Percentiles rank a stretch among this genome's conserved stretches.
These are phyloP conservation scores for Gossypium trilobum DNA, from an alignment of 441 rosid species.

Conservation along the genomic window DNA sequence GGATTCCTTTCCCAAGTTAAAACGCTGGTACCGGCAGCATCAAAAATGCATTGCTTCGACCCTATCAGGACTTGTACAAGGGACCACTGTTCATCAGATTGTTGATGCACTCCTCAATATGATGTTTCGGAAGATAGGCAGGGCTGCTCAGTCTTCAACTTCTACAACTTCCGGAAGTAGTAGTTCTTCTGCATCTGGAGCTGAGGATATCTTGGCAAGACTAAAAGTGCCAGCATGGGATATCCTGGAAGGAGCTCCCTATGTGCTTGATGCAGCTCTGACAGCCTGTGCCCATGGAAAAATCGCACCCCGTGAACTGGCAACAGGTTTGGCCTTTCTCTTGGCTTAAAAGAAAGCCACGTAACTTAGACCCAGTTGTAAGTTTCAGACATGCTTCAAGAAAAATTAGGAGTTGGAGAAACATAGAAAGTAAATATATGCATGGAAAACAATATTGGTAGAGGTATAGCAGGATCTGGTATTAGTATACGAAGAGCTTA, in stretches of 20 bases:
- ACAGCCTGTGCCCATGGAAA: constrained; percentile 91
- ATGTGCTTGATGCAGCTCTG: constrained; percentile 80
- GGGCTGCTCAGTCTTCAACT: constrained; percentile 46
- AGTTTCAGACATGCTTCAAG: background rate
- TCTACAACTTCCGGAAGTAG: constrained; percentile 71
- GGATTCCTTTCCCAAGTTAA: constrained; percentile 83
- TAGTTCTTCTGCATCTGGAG: constrained; percentile 57
- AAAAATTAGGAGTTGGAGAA: background rate
- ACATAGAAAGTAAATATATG: background rate
- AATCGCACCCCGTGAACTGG: constrained; percentile 89
- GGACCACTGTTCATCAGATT: constrained; percentile 78
- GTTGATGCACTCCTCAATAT: constrained; percentile 69
- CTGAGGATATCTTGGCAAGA: constrained; percentile 54
- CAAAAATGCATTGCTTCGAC: constrained; percentile 76
- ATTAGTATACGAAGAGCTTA: background rate
- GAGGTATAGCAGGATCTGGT: background rate
- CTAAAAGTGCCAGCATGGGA: constrained; percentile 95
- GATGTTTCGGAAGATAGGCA: constrained; percentile 76
- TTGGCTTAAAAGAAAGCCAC: background rate
- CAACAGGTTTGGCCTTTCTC: constrained; percentile 56
- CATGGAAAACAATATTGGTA: background rate
- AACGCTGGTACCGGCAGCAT: constrained; percentile 78
- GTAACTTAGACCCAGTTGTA: background rate
- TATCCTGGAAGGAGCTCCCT: constrained; percentile 81
- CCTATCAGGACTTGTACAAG: constrained; percentile 66